Conservation (phyloP, 1,139 yeast genomes). For the Hemisphaericaspora subhashii region DNA sequence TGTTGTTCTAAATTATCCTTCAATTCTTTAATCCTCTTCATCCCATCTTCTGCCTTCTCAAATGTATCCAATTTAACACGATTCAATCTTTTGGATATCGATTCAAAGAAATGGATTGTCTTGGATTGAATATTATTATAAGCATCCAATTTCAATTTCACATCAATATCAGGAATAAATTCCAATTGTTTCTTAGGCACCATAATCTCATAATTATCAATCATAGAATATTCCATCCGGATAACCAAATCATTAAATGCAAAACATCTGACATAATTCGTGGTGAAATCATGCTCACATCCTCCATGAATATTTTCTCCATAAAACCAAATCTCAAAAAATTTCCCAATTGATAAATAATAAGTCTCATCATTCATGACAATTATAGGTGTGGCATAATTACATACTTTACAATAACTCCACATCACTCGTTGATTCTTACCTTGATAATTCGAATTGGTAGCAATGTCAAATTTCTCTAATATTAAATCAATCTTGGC, state of each 20-base stretch:
- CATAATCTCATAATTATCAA: conserved; percentile 75
- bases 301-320: conserved; percentile 46
- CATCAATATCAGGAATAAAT: conserved; percentile 74
- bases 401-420: conserved; percentile 87
- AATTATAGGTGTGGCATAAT: conserved; percentile 70
- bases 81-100: conserved; percentile 68
- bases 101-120: conserved; percentile 63
- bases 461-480: conserved; percentile 57
- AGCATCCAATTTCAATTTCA: conserved; percentile 65
- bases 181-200: conserved; percentile 73
- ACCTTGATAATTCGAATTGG: conserved; percentile 39
- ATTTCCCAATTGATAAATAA: conserved; percentile 91
- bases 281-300: conserved; percentile 79
- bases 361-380: conserved; percentile 90
- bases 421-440: conserved; percentile 69
- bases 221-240: conserved; percentile 70
- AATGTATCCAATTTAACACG: conserved; percentile 81
- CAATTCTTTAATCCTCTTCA: conserved; percentile 56
- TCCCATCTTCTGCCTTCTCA: conserved; percentile 73
- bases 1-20: conserved; percentile 56
- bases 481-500: conserved; percentile 80
- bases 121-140: conserved; percentile 55
- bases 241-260: conserved; percentile 80
- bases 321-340: conserved; percentile 83
- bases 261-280: conserved; percentile 80